Conservation (phyloP, 164 flowering plant genomes). For the Annona squamosa region DNA sequence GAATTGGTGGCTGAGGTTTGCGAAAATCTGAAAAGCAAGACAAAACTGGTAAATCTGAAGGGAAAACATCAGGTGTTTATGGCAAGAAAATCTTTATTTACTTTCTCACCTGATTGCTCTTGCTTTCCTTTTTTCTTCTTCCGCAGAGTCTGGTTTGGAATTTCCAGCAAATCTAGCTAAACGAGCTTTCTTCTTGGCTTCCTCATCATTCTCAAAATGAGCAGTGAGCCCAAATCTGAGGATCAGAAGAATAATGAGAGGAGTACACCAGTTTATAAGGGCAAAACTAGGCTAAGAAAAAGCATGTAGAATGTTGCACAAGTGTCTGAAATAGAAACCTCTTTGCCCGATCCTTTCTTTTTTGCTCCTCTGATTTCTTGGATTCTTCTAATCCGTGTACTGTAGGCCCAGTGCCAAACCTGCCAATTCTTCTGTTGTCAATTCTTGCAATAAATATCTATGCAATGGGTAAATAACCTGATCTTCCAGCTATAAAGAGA, state of each 20-base stretch:
- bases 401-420: conserved; percentile 64
- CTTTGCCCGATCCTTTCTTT: conserved; percentile 94
- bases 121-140: conserved; percentile 89
- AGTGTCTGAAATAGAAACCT: conserved; percentile 39
- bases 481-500: too few relatives aligned
- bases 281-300: conserved; percentile 4
- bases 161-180: conserved; percentile 55
- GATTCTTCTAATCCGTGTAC: conserved; percentile 30
- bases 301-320: conserved; percentile 9
- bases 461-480: too few relatives aligned
- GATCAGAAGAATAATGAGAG: conserved; percentile 4
- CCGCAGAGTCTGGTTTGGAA: conserved; percentile 43
- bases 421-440: conserved; percentile 11
- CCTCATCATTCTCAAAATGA: conserved; percentile 45
- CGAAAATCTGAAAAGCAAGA: conserved; percentile 38
- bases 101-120: conserved; percentile 64
- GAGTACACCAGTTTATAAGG: conserved; percentile 11
- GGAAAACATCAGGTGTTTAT: neutral
- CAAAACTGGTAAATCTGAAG: neutral
- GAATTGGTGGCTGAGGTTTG: conserved; percentile 21
- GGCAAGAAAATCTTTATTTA: too few relatives aligned
- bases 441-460: too few relatives aligned
- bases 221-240: conserved; percentile 64
- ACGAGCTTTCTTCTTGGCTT: conserved; percentile 87
- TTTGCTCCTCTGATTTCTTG: conserved; percentile 60